These are phyloP conservation scores for Hansenula anomala DNA, from an alignment of 1,139 yeast genomes.

Conservation along the genomic window DNA sequence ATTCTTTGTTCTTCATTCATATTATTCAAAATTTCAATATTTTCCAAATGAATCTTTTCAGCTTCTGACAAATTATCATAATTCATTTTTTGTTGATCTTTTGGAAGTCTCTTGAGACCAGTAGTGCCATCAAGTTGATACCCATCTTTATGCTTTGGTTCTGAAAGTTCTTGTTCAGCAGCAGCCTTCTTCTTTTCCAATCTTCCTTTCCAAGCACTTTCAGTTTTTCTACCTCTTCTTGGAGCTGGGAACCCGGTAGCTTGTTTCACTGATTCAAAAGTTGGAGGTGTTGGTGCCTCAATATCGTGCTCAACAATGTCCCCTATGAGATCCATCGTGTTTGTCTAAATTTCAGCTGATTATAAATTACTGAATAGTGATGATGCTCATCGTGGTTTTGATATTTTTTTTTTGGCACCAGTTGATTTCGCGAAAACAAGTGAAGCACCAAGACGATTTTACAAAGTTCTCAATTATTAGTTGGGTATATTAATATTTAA, in stretches of 20 bases:
- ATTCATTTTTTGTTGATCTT: conserved; percentile 14
- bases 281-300: conserved; percentile 29
- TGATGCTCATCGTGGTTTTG: neutral
- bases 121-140: conserved; percentile 13
- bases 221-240: conserved; percentile 24
- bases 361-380: no score
- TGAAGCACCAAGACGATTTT: no score
- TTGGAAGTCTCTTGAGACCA: conserved; percentile 18
- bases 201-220: conserved; percentile 36
- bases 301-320: conserved; percentile 71
- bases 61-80: conserved; percentile 43
- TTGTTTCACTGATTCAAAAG: conserved; percentile 6
- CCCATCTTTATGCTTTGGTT: conserved; percentile 4
- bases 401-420: neutral
- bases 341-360: no score
- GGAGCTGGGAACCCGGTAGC: conserved; percentile 42
- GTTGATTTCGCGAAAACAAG: no score
- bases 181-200: conserved; percentile 28
- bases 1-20: conserved; percentile 69
- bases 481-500: no score
- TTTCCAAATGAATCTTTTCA: conserved; percentile 74
- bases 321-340: conserved; percentile 63
- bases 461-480: no score
- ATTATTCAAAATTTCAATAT: conserved; percentile 51
- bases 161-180: conserved; percentile 6